These are phyloP conservation scores for Tothia fuscella DNA, from an alignment of 2,329 filamentous ascomycete genomes.

Conservation along the genomic window DNA sequence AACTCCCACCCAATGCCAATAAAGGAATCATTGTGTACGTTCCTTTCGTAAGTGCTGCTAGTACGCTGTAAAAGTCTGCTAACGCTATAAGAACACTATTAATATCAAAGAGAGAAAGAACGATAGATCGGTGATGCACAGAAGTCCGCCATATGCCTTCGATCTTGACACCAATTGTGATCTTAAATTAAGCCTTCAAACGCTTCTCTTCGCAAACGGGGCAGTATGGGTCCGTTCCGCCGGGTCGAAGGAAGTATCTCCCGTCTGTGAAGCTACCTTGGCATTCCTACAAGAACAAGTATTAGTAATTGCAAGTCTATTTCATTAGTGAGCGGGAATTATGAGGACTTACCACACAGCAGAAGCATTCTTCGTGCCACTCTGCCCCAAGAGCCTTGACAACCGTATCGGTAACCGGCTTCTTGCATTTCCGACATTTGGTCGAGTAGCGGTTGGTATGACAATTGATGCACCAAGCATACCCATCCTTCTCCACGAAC, in stretches of 20 bases:
- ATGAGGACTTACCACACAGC: constrained; percentile 47
- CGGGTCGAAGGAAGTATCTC: constrained; percentile 49
- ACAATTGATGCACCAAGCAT: constrained; percentile 90
- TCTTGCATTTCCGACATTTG: constrained; percentile 76
- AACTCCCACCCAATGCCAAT: no score
- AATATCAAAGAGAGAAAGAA: no score
- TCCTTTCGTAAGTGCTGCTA: no score
- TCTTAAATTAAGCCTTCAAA: constrained; percentile 44
- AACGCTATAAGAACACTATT: no score
- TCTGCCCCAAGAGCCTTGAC: constrained; percentile 79
- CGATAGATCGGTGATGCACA: no score
- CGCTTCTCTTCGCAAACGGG: constrained; percentile 50
- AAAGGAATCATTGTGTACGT: no score
- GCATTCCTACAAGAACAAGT: constrained; percentile 38
- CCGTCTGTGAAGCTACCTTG: constrained; percentile 49
- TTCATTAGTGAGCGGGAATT: neutral
- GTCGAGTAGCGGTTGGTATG: constrained; percentile 84
- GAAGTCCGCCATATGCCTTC: no score
- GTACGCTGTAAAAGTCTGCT: no score
- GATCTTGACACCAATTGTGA: no score
- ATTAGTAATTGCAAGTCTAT: constrained; percentile 7
- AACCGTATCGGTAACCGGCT: constrained; percentile 79
- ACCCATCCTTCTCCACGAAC: constrained; percentile 95
- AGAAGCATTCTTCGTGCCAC: constrained; percentile 91
- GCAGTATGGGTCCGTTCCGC: constrained; percentile 48